phyloP scores from a whole-genome alignment of 2,329 filamentous ascomycete genomes.

The Neonectria punicea region DNA sequence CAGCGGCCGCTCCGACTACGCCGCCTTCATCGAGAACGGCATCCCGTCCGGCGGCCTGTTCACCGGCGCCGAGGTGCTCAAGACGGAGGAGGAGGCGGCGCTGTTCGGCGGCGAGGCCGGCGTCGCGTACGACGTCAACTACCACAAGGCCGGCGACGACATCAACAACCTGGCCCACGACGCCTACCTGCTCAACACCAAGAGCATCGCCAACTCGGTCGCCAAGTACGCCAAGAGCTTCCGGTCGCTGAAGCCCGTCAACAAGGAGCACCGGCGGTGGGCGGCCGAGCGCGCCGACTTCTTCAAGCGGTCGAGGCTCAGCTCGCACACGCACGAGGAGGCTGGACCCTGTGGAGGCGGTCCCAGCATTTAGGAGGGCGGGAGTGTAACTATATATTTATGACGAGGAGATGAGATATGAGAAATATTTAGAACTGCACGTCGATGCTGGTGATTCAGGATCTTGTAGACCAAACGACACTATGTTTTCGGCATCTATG shows the following conservation, averaged over 20 bases:
- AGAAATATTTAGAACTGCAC: not conserved
- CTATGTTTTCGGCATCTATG: too few relatives aligned
- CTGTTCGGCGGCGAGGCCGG: conserved; percentile 72
- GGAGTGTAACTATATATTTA: not conserved
- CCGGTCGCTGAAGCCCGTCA: conserved; percentile 46
- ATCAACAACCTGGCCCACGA: conserved; percentile 52
- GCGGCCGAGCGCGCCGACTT: conserved; percentile 42
- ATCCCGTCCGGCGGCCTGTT: conserved; percentile 76
- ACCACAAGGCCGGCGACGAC: conserved; percentile 58
- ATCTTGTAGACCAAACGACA: too few relatives aligned
- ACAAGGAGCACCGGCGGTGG: conserved; percentile 43
- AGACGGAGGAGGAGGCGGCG: conserved; percentile 67
- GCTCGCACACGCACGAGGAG: conserved; percentile 40
- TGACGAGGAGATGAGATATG: not conserved
- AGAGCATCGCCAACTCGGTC: conserved; percentile 55
- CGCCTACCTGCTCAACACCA: conserved; percentile 58
- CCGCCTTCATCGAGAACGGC: conserved; percentile 71
- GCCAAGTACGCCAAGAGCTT: conserved; percentile 55
- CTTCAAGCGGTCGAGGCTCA: conserved; percentile 30
- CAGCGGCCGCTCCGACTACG: conserved; percentile 74
- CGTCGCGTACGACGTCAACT: conserved; percentile 57
- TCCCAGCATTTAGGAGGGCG: not conserved
- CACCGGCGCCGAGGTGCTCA: conserved; percentile 73
- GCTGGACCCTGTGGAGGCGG: conserved; percentile 46
- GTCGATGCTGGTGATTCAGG: not conserved